Percentiles rank a stretch among this genome's conserved stretches.
These are phyloP conservation scores for Flaveria linearis DNA, from an alignment of 129 eudicot species.

Conservation along the genomic window DNA sequence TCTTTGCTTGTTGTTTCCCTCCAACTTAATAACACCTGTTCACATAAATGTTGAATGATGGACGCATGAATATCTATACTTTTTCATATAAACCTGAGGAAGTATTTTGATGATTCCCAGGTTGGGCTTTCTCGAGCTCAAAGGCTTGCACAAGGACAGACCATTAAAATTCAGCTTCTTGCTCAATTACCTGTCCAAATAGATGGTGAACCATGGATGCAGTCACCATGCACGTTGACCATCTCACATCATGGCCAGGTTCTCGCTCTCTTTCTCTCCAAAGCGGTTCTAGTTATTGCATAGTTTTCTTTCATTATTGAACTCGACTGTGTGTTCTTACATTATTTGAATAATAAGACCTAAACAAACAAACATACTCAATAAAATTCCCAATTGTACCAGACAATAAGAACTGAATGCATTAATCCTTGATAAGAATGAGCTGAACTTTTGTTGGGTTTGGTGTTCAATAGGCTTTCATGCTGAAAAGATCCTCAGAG, in stretches of 20 bases:
- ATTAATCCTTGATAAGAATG: background rate
- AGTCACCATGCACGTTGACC: conserved; percentile 77
- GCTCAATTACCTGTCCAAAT: conserved; percentile 88
- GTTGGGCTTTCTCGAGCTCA: conserved; percentile 92
- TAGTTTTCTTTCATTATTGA: background rate
- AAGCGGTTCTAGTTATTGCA: background rate
- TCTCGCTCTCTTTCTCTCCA: conserved; percentile 32
- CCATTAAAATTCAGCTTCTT: conserved; percentile 80
- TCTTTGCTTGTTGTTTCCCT: background rate
- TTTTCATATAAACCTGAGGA: background rate
- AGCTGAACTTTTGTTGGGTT: conserved; percentile 5
- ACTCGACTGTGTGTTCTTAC: background rate
- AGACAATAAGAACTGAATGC: background rate
- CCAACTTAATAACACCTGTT: background rate
- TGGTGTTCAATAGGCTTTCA: conserved; percentile 62
- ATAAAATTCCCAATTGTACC: no score
- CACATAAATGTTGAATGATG: background rate
- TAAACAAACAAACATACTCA: no score
- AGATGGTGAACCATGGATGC: conserved; percentile 98
- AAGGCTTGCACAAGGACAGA: conserved; percentile 91
- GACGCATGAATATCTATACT: background rate
- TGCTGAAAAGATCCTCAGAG: conserved; percentile 85
- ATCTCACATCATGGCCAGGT: conserved; percentile 98
- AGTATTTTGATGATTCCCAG: conserved; percentile 37
- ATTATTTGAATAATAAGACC: background rate